Percentiles rank a stretch among this genome's conserved stretches.
These are phyloP conservation scores for Colletotrichum acutatum DNA, from an alignment of 2,329 filamentous ascomycete genomes.

Conservation along the genomic window DNA sequence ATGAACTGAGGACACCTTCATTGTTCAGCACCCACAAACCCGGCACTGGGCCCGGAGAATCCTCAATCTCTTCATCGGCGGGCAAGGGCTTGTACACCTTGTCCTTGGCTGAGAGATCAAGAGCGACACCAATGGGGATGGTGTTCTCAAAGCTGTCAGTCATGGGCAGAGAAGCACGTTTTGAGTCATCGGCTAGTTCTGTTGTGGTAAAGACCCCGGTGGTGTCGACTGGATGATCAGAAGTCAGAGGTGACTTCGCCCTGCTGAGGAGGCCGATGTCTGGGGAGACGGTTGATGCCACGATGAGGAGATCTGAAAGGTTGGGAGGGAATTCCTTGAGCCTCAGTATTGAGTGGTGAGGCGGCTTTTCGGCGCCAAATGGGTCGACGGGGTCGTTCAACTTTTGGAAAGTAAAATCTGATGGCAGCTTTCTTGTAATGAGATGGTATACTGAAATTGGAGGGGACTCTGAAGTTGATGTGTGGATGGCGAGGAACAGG, in stretches of 20 bases:
- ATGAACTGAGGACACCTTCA: slow-evolving; percentile 84
- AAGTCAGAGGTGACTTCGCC: slow-evolving; percentile 74
- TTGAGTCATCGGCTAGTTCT: slow-evolving; percentile 77
- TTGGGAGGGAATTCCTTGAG: slow-evolving; percentile 84
- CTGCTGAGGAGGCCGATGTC: slow-evolving; percentile 84
- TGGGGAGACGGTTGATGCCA: slow-evolving; percentile 82
- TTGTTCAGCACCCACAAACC: slow-evolving; percentile 88
- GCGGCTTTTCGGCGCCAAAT: slow-evolving; percentile 72
- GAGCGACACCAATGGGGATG: slow-evolving; percentile 78
- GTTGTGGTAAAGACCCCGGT: slow-evolving; percentile 79
- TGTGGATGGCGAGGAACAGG: slow-evolving; percentile 84
- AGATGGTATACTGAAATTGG: slow-evolving; percentile 81
- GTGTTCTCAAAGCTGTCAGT: slow-evolving; percentile 76
- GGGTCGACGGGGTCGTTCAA: slow-evolving; percentile 79
- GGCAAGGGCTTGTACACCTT: slow-evolving; percentile 82
- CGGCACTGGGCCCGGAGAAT: slow-evolving; percentile 84
- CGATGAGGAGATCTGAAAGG: slow-evolving; percentile 82
- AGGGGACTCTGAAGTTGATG: slow-evolving; percentile 67
- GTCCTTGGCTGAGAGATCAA: slow-evolving; percentile 87
- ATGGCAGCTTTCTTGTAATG: slow-evolving; percentile 73
- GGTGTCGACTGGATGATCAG: slow-evolving; percentile 69
- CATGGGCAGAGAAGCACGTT: slow-evolving; percentile 80
- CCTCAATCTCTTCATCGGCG: slow-evolving; percentile 78
- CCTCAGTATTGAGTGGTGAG: slow-evolving; percentile 82
- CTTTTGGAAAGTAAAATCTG: slow-evolving; percentile 77